Conservation (phyloP, 768 basidiomycete genomes). For the Kwoniella shandongensis region DNA sequence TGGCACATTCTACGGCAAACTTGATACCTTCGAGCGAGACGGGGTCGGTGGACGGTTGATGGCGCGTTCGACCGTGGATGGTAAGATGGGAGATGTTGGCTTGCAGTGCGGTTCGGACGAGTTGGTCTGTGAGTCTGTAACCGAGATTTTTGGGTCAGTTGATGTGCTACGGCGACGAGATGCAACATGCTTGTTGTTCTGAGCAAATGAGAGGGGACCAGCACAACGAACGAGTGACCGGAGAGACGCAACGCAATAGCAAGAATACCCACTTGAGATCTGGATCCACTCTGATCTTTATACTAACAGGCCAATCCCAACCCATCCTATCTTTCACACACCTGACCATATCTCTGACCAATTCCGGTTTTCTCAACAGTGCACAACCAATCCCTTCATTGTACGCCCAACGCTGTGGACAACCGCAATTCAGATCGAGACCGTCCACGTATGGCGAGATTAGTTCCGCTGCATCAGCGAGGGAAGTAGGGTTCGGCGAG, state of each 20-base stretch:
- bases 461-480: conserved; percentile 58
- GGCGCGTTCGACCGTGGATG: conserved; percentile 58
- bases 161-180: too few species aligned
- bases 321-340: conserved; percentile 56
- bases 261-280: conserved; percentile 54
- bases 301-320: conserved; percentile 56
- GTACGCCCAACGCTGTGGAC: conserved; percentile 58
- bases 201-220: too few species aligned
- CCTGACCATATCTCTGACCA: conserved; percentile 57
- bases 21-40: conserved; percentile 55
- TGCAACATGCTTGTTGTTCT: too few species aligned
- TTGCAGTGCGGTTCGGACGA: conserved; percentile 55
- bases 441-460: conserved; percentile 57
- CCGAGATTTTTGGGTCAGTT: background rate
- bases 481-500: conserved; percentile 53
- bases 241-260: too few species aligned
- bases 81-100: conserved; percentile 56
- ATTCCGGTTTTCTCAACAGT: conserved; percentile 57
- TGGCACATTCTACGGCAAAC: conserved; percentile 56
- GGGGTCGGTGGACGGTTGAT: conserved; percentile 56
- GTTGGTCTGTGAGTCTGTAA: conserved; percentile 53
- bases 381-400: conserved; percentile 57
- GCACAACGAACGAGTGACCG: too few species aligned
- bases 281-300: conserved; percentile 58
- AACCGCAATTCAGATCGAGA: conserved; percentile 59